A percentile compares a stretch with the other conserved stretches of the same genome.
phyloP scores from a whole-genome alignment of 2,329 filamentous ascomycete species.

The Escovopsis sp. region DNA sequence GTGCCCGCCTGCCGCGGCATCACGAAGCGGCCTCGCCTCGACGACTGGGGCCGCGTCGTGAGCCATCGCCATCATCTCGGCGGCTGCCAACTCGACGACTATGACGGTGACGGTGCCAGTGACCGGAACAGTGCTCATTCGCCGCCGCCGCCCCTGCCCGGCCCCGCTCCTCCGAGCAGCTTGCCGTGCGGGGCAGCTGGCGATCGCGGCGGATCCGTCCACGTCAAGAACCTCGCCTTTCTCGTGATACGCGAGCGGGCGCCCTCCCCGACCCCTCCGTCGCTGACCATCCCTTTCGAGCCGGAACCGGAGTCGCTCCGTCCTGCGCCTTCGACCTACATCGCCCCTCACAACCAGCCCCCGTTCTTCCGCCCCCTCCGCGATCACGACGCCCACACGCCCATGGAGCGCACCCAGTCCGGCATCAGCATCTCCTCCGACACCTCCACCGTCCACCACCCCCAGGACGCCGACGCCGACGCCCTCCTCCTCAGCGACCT shows the following conservation, averaged over 20 bases:
- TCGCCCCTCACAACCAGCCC: constrained; percentile 8
- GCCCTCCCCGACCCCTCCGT: constrained; percentile 5
- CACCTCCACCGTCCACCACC: constrained; percentile 17
- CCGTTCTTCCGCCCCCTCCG: constrained; percentile 10
- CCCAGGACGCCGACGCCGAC: constrained; percentile 17
- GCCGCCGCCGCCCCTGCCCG: background rate
- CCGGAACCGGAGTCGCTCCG: constrained; percentile 8
- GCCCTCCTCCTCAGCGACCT: constrained; percentile 26
- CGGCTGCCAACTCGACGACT: constrained; percentile 1
- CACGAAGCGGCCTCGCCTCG: constrained; percentile 5
- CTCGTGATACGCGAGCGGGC: constrained; percentile 24
- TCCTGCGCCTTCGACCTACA: background rate
- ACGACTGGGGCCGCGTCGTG: constrained; percentile 6
- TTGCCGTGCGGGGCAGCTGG: no score
- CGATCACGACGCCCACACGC: background rate
- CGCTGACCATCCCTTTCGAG: constrained; percentile 8
- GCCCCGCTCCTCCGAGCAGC: background rate
- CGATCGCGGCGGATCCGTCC: constrained; percentile 12
- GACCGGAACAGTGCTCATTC: background rate
- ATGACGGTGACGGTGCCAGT: background rate
- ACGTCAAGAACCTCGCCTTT: constrained; percentile 20
- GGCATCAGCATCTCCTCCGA: constrained; percentile 33
- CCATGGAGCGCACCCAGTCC: constrained; percentile 35
- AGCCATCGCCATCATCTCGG: constrained; percentile 2
- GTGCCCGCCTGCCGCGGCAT: constrained; percentile 4